Evolutionary conservation across 108 stramenopile genomes (phyloP).

Genomic region (Cyclotella cryptica): DNA sequence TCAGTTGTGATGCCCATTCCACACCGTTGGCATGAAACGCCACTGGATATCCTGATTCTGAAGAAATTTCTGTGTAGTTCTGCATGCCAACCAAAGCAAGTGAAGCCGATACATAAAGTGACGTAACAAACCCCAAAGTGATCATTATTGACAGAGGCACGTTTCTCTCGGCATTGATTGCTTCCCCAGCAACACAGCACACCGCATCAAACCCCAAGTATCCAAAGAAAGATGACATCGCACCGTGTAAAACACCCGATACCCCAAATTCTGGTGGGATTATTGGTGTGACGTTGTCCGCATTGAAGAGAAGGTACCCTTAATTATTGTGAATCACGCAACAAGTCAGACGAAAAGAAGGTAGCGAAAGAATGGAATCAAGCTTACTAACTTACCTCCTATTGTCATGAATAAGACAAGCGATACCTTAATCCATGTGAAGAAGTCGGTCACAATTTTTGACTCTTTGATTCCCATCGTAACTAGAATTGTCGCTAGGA

Average conservation of each 20-base stretch:
- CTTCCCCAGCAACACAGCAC: slow-evolving; percentile 86
- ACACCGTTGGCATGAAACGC: slow-evolving; percentile 48
- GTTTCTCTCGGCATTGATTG: slow-evolving; percentile 79
- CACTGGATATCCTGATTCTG: slow-evolving; percentile 57
- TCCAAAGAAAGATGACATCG: slow-evolving; percentile 87
- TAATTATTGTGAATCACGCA: background rate
- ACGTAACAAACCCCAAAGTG: slow-evolving; percentile 75
- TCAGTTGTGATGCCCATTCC: slow-evolving; percentile 53
- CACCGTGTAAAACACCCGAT: slow-evolving; percentile 75
- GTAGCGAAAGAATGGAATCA: background rate
- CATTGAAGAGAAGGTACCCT: slow-evolving; percentile 59
- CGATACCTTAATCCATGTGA: slow-evolving; percentile 81
- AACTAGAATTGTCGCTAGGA: slow-evolving; percentile 36
- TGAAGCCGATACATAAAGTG: slow-evolving; percentile 76
- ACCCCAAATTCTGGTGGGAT: slow-evolving; percentile 66
- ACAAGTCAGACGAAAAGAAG: background rate
- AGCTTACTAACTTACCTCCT: slow-evolving; percentile 50
- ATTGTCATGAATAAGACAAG: slow-evolving; percentile 86
- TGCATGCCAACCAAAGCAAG: slow-evolving; percentile 88
- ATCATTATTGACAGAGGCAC: slow-evolving; percentile 81
- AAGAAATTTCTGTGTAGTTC: slow-evolving; percentile 56
- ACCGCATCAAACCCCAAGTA: slow-evolving; percentile 95
- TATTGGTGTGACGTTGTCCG: slow-evolving; percentile 68
- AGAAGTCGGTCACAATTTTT: slow-evolving; percentile 81
- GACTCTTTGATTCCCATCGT: slow-evolving; percentile 61